These are phyloP conservation scores for baker's yeast (Saccharomyces cerevisiae) DNA, from an alignment of 805 yeast genomes.

Conservation along the genomic window DNA sequence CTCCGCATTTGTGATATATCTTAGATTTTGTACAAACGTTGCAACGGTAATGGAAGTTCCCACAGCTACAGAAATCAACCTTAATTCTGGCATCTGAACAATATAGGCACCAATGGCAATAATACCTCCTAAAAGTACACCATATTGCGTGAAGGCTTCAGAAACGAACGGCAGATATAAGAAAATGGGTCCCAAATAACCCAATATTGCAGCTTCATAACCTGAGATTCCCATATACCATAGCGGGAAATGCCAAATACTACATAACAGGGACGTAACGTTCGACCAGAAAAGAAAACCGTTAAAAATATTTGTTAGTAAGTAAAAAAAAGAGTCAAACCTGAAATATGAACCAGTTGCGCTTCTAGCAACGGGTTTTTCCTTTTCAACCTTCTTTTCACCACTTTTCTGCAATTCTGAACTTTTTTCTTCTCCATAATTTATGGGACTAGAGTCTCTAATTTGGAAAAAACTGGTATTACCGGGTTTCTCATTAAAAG, in stretches of 20 bases:
- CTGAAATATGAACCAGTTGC: background rate
- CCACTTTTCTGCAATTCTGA: background rate
- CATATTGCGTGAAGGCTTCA: slow-evolving; percentile 23
- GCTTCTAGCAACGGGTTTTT: background rate
- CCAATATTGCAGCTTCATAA: slow-evolving; percentile 64
- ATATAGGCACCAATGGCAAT: slow-evolving; percentile 72
- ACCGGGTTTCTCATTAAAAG: slow-evolving; percentile 14
- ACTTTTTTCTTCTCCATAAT: slow-evolving; percentile 1
- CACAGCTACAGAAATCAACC: slow-evolving; percentile 55
- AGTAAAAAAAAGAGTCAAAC: slow-evolving; percentile 27
- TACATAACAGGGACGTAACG: slow-evolving; percentile 67
- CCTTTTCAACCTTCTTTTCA: background rate
- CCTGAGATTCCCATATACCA: slow-evolving; percentile 99
- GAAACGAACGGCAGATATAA: slow-evolving; percentile 38
- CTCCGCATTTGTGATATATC: slow-evolving; percentile 30
- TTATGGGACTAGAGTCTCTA: background rate
- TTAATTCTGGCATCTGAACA: slow-evolving; percentile 56
- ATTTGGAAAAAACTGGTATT: slow-evolving; percentile 16
- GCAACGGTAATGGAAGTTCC: slow-evolving; percentile 61
- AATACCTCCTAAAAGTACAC: slow-evolving; percentile 40
- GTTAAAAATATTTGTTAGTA: slow-evolving; percentile 40
- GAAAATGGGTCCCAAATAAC: slow-evolving; percentile 51
- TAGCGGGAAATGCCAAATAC: slow-evolving; percentile 94
- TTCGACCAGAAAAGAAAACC: slow-evolving; percentile 81
- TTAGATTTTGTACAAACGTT: slow-evolving; percentile 49